Base-by-base conservation (phyloP, 345 rosid species). In the Eucalyptus globulus region DNA sequence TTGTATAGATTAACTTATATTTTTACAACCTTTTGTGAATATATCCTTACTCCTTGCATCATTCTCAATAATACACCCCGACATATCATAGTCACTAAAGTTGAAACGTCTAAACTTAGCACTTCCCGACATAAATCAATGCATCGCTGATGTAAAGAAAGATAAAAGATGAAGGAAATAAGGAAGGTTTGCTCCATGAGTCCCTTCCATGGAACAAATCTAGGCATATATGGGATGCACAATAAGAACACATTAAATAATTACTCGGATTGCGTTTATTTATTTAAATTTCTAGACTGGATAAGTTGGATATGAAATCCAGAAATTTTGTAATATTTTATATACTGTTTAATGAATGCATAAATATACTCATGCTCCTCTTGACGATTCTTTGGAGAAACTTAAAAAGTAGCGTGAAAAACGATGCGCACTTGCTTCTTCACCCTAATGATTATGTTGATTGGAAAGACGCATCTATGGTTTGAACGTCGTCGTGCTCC, bases 291-390 rank as follows among this genome's bases (percentile, higher is more conserved):
- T 24, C 3, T 56, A 56, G 29, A 56, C 6, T 24, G 14, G 3
- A 56, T 34, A 34, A 34, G 34, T 34, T 34, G 34, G 34, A 22
- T 24, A 24, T 56, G 3, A 56, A 10, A 56, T 10, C 3, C 0
- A 11, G 1, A 56, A 3, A 56, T 24, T 56, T 56, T 26, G 1
- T 10, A 4, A 56, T 56, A 56, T 56, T 26, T 11, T 56, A 56
- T 24, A 0, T 26, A 24, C 3, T 56, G 1, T 56, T 24, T 56
- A 12, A 26, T 56, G 6, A 56, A 56, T 1, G 21, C 1, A 62
- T 2, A 62, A 62, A 29, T 29, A 62, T 27, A 62, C 15, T 15
- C 40, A 65, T 15, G 76, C 40, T 15, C 4, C 40, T n/a, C 40
- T 21, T 21, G 37, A 37, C 1, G 24, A 37, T 19, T 7, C 3